A percentile compares a stretch with the other conserved stretches of the same genome.
These are phyloP conservation scores for Phytopythium sindhum DNA, from an alignment of 352 stramenopile genomes.

Conservation along the genomic window DNA sequence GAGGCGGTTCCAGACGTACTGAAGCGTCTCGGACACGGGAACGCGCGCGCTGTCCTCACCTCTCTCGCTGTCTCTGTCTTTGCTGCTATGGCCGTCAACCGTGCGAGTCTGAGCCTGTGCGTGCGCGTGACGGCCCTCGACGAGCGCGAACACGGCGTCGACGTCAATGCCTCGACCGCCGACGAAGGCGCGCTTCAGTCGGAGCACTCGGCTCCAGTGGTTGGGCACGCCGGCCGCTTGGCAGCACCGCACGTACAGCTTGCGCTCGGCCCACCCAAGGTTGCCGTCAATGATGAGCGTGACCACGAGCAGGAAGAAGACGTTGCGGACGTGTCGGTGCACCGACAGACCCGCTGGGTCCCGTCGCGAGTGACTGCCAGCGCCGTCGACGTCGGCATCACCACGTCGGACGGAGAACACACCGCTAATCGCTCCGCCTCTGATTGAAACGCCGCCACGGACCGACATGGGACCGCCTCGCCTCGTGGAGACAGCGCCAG, in stretches of 20 bases:
- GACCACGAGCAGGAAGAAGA: slow-evolving; percentile 45
- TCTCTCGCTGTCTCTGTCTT: not conserved
- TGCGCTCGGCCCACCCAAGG: slow-evolving; percentile 41
- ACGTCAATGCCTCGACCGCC: slow-evolving; percentile 32
- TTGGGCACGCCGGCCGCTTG: slow-evolving; percentile 32
- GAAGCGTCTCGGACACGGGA: slow-evolving; percentile 1
- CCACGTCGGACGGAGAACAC: not conserved
- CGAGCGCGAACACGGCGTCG: slow-evolving; percentile 28
- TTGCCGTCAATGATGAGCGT: slow-evolving; percentile 39
- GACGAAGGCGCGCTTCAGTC: slow-evolving; percentile 38
- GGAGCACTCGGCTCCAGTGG: slow-evolving; percentile 31
- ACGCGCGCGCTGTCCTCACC: slow-evolving; percentile 1
- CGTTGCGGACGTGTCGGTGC: slow-evolving; percentile 30
- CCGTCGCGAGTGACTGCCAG: not conserved
- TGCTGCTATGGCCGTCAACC: not conserved
- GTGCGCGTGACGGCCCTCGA: slow-evolving; percentile 9
- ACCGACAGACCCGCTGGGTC: slow-evolving; percentile 1
- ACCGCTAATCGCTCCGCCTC: not conserved
- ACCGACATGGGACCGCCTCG: not conserved
- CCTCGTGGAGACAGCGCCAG: not conserved
- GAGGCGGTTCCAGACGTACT: slow-evolving; percentile 8
- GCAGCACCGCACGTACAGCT: slow-evolving; percentile 39
- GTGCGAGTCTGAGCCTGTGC: too few species aligned
- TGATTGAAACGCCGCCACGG: not conserved
- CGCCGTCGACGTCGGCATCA: not conserved